phyloP scores from a whole-genome alignment of 352 stramenopile genomes.

The Pythium graminicola region DNA sequence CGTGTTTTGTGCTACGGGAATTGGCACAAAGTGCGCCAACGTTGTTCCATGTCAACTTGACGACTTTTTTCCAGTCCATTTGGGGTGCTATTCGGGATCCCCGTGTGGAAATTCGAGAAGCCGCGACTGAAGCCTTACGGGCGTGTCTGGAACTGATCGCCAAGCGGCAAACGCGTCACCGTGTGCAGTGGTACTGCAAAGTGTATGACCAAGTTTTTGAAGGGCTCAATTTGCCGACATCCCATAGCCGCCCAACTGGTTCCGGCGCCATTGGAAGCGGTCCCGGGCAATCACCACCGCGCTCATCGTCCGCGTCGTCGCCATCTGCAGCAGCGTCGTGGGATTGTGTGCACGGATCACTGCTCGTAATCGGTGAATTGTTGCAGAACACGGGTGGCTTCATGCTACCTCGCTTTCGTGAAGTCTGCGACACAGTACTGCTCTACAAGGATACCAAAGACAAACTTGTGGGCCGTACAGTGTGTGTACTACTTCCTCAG shows the following conservation, averaged over 20 bases:
- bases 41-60: slow-evolving; percentile 88
- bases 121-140: slow-evolving; percentile 73
- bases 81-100: slow-evolving; percentile 76
- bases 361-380: slow-evolving; percentile 93
- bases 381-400: slow-evolving; percentile 94
- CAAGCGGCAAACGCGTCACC: slow-evolving; percentile 66
- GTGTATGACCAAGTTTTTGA: slow-evolving; percentile 89
- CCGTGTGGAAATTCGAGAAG: slow-evolving; percentile 74
- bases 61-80: slow-evolving; percentile 91
- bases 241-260: slow-evolving; percentile 11
- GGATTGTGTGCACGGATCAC: slow-evolving; percentile 90
- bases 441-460: slow-evolving; percentile 89
- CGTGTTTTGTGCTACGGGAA: slow-evolving; percentile 83
- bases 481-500: slow-evolving; percentile 88
- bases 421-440: slow-evolving; percentile 93
- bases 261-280: background rate
- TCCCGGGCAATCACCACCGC: slow-evolving; percentile 8
- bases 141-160: slow-evolving; percentile 87
- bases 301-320: background rate
- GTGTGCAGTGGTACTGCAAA: slow-evolving; percentile 90
- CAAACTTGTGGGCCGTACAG: slow-evolving; percentile 71
- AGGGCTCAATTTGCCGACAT: slow-evolving; percentile 36
- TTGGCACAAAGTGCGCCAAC: slow-evolving; percentile 82
- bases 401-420: slow-evolving; percentile 95
- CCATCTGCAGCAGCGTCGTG: slow-evolving; percentile 35